phyloP scores from a whole-genome alignment of 2,329 filamentous ascomycete genomes.

The Ampelomyces quisqualis region DNA sequence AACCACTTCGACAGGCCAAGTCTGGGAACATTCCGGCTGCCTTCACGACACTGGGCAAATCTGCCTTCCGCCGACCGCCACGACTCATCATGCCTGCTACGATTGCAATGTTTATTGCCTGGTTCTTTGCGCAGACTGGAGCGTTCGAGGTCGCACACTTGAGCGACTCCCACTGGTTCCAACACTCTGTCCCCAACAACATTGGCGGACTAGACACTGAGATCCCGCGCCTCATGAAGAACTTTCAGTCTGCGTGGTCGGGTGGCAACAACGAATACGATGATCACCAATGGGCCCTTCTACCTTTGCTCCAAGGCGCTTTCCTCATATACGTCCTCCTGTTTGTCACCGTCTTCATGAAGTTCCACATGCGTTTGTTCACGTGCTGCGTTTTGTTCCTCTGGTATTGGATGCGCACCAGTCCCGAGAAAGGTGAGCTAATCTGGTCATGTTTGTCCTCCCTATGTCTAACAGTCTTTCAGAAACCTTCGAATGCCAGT shows the following conservation, averaged over 20 bases:
- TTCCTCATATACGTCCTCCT: constrained; percentile 55
- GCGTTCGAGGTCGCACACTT: constrained; percentile 52
- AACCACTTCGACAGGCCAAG: constrained; percentile 55
- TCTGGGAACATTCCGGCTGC: constrained; percentile 49
- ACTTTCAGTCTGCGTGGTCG: constrained; percentile 54
- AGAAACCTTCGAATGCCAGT: constrained; percentile 58
- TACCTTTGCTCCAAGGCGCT: constrained; percentile 52
- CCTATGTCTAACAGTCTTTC: constrained; percentile 9
- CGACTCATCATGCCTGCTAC: constrained; percentile 56
- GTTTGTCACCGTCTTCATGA: constrained; percentile 52
- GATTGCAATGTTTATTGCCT: constrained; percentile 54
- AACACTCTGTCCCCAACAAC: constrained; percentile 51
- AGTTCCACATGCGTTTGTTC: constrained; percentile 50
- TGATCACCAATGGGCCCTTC: constrained; percentile 58
- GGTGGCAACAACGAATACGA: constrained; percentile 55
- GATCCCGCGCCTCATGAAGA: constrained; percentile 47
- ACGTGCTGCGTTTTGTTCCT: constrained; percentile 50
- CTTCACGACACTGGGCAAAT: constrained; percentile 53
- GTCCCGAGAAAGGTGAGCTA: constrained; percentile 49
- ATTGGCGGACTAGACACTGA: constrained; percentile 50
- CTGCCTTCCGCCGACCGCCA: constrained; percentile 56
- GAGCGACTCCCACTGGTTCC: constrained; percentile 55
- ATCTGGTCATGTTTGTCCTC: too few relatives aligned
- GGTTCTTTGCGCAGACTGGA: constrained; percentile 52
- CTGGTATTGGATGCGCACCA: constrained; percentile 53